Evolutionary conservation across 768 basidiomycete species (phyloP), one percentile per base, ranked within the genome.

Genomic region (Lactarius hengduanensis): DNA sequence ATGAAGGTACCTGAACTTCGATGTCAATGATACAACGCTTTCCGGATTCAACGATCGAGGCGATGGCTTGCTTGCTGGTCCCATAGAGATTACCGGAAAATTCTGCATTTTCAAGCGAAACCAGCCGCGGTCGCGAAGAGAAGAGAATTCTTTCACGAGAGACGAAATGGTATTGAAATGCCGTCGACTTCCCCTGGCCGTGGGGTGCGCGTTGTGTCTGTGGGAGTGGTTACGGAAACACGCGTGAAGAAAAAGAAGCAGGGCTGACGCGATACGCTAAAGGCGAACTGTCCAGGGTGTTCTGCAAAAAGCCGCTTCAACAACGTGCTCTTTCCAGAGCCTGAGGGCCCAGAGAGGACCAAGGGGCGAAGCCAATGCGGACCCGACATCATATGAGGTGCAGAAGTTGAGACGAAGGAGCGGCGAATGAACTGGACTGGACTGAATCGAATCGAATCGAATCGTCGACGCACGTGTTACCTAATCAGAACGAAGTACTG

Each of bases 71-170:
- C 68, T 88, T 87, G 70, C 89, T 93, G 5, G 95, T 96, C n/a
- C 96, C 96, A 73, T 98, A 98, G 72, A 84, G 84, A 74, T 98
- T 97, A 28, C 89, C 86, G 0, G 91, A 93, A 78, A 96, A 98
- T 76, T 96, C 88, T 18, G 96, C 94, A 71, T 94, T 86, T 78
- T 98, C 96, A 70, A 98, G n/a, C 90, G 77, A 98, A 98, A 22
- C 90, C 94, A n/a, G 62, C 84, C 81, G 30, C 87, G 78, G 20
- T 76, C 75, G 56, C 94, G 83, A 70, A 96, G 84, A 30, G 83
- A 78, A 71, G 82, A 82, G 80, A 98, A 98, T 26, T 76, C 78
- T n/a, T n/a, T 89, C 85, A 34, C 79, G 78, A 15, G 83, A 78
- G 15, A 94, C 88, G 72, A 97, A 98, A 76, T 94, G 85, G 77